Conservation (phyloP, 257 asterid genomes). For the Linaria vulgaris region DNA sequence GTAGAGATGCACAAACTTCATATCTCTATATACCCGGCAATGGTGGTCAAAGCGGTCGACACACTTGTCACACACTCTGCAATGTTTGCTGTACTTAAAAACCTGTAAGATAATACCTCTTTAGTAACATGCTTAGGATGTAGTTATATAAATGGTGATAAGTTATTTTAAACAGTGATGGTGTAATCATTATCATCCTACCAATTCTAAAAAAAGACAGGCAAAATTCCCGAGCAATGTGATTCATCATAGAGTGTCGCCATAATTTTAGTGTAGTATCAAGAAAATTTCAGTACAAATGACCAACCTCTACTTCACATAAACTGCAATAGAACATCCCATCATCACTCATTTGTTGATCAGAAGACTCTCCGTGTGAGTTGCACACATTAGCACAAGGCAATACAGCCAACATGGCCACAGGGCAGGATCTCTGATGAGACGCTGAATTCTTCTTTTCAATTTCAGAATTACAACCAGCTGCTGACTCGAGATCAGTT, state of each 20-base stretch:
- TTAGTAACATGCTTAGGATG: background rate
- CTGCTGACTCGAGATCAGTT: constrained; percentile 37
- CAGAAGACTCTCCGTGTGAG: constrained; percentile 58
- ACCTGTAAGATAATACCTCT: constrained; percentile 55
- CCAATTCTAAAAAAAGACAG: background rate
- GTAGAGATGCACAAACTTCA: constrained; percentile 17
- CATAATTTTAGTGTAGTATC: background rate
- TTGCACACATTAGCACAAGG: constrained; percentile 71
- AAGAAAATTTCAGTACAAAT: background rate
- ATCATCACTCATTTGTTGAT: constrained; percentile 77
- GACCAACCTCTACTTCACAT: constrained; percentile 94
- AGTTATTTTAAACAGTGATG: no score
- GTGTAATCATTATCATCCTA: background rate
- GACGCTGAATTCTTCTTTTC: constrained; percentile 31
- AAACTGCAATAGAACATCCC: constrained; percentile 99
- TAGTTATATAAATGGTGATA: no score
- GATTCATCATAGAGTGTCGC: background rate
- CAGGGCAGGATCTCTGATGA: constrained; percentile 34
- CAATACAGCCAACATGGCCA: constrained; percentile 44
- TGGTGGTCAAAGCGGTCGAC: constrained; percentile 96
- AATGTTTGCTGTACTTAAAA: constrained; percentile 94
- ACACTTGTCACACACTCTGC: constrained; percentile 97
- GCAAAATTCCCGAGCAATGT: no score
- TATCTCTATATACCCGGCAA: constrained; percentile 71
- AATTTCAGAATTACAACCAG: constrained; percentile 37